Evolutionary conservation across 257 asterid species (phyloP).

Genomic region (Ilex asprella): DNA sequence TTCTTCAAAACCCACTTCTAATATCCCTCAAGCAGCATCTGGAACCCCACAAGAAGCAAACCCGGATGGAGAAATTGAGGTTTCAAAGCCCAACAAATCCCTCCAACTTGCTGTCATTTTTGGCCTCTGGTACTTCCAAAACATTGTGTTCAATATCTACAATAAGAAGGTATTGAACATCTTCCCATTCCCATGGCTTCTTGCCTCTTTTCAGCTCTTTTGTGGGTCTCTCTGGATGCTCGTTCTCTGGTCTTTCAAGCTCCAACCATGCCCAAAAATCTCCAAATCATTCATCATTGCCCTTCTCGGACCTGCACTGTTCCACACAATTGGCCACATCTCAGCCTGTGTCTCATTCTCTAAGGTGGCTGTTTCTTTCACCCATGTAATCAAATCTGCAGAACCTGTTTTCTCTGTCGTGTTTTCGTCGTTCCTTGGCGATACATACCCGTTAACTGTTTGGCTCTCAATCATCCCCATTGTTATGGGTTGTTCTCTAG

Average conservation of each 20-base stretch:
- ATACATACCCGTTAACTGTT: constrained; percentile 64
- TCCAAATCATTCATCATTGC: constrained; percentile 70
- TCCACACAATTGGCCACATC: constrained; percentile 88
- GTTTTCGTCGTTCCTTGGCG: constrained; percentile 77
- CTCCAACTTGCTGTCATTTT: constrained; percentile 61
- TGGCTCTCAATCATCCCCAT: constrained; percentile 92
- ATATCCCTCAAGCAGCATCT: constrained; percentile 33
- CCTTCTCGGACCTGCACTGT: constrained; percentile 89
- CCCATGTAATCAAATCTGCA: constrained; percentile 93
- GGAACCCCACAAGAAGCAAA: constrained; percentile 49
- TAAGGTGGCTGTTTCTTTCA: constrained; percentile 92
- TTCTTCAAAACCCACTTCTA: constrained; percentile 28
- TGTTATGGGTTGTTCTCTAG: constrained; percentile 93
- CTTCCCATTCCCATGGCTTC: constrained; percentile 91
- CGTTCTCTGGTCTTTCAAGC: constrained; percentile 59
- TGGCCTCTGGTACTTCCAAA: constrained; percentile 91
- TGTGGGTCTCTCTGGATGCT: constrained; percentile 89
- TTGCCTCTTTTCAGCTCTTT: constrained; percentile 82
- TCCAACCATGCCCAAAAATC: constrained; percentile 76
- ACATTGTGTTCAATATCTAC: constrained; percentile 77
- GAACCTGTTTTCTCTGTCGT: constrained; percentile 92
- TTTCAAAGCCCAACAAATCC: constrained; percentile 41
- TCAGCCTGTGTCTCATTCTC: constrained; percentile 98
- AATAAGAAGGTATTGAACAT: constrained; percentile 75
- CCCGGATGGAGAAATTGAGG: constrained; percentile 56